Evolutionary conservation across 1,284 basidiomycete genomes (phyloP).

Genomic region (Trametes polyzona): DNA sequence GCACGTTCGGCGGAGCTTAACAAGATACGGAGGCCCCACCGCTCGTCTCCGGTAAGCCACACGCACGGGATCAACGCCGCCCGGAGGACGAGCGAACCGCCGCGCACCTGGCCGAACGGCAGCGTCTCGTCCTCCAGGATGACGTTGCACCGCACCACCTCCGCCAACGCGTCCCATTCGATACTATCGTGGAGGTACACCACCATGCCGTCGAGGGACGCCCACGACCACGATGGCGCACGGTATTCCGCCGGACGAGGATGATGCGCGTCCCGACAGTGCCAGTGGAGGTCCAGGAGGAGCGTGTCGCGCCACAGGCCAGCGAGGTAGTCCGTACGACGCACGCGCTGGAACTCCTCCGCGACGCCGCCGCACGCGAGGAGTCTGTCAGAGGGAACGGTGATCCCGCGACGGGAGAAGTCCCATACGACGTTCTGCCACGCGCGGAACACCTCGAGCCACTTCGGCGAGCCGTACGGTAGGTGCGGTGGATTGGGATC

Average conservation of each 20-base stretch:
- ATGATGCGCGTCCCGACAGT: neutral
- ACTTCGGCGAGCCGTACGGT: neutral
- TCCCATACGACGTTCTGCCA: conserved; percentile 16
- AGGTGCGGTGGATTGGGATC: neutral
- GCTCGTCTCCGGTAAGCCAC: neutral
- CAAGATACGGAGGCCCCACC: neutral
- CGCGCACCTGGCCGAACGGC: neutral
- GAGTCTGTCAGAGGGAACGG: conserved; percentile 16
- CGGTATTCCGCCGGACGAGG: neutral
- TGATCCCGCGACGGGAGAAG: conserved; percentile 11
- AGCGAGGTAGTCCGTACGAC: conserved; percentile 17
- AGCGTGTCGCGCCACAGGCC: neutral
- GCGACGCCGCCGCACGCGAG: conserved; percentile 18
- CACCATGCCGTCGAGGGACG: too few species aligned
- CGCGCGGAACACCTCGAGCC: neutral
- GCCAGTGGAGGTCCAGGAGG: neutral
- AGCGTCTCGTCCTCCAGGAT: neutral
- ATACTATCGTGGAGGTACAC: too few species aligned
- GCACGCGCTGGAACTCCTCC: conserved; percentile 14
- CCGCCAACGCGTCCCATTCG: neutral
- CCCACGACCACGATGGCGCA: neutral
- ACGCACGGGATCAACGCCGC: neutral
- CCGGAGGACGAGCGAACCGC: neutral
- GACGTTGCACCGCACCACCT: neutral
- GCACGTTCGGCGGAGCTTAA: neutral